Percentiles rank a stretch among this genome's conserved stretches.
Conservation (phyloP, 164 flowering plant genomes). For the Piper betle region DNA sequence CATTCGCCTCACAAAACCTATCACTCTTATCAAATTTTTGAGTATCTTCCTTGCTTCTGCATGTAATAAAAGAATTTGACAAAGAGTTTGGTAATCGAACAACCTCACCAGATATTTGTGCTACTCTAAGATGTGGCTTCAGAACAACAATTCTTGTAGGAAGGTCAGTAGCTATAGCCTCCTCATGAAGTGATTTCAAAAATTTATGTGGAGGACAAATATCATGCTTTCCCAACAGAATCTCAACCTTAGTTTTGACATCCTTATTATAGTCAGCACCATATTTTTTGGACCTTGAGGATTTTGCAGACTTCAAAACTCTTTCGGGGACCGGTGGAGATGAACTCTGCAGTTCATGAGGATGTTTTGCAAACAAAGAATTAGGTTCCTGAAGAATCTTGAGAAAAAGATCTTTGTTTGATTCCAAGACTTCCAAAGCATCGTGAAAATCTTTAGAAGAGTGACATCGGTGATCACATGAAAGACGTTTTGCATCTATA, state of each 20-base stretch:
- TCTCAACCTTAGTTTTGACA: slow-evolving; percentile 10
- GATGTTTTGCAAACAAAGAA: slow-evolving; percentile 59
- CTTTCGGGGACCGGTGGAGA: slow-evolving; percentile 19
- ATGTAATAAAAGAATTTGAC: slow-evolving; percentile 15
- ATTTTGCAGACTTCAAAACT: slow-evolving; percentile 21
- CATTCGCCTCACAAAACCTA: slow-evolving; percentile 11
- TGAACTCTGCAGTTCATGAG: slow-evolving; percentile 34
- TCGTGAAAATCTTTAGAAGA: slow-evolving; percentile 56
- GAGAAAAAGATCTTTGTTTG: slow-evolving; percentile 51
- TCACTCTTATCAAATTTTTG: slow-evolving; percentile 11
- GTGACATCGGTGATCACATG: slow-evolving; percentile 43
- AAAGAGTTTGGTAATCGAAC: slow-evolving; percentile 28
- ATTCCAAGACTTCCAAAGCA: slow-evolving; percentile 47
- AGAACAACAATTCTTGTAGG: slow-evolving; percentile 79
- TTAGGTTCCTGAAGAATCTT: slow-evolving; percentile 68
- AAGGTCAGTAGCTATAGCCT: slow-evolving; percentile 11
- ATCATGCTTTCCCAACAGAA: slow-evolving; percentile 9
- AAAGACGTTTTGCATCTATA: slow-evolving; percentile 46
- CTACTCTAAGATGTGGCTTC: slow-evolving; percentile 57
- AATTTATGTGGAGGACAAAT: slow-evolving; percentile 16
- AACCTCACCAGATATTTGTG: slow-evolving; percentile 10
- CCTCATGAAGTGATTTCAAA: slow-evolving; percentile 12
- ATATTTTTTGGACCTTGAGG: slow-evolving; percentile 12
- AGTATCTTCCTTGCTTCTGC: slow-evolving; percentile 15
- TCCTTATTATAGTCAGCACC: slow-evolving; percentile 12